These are phyloP conservation scores for Colletotrichum liriopes DNA, from an alignment of 2,329 filamentous ascomycete species.

Conservation along the genomic window DNA sequence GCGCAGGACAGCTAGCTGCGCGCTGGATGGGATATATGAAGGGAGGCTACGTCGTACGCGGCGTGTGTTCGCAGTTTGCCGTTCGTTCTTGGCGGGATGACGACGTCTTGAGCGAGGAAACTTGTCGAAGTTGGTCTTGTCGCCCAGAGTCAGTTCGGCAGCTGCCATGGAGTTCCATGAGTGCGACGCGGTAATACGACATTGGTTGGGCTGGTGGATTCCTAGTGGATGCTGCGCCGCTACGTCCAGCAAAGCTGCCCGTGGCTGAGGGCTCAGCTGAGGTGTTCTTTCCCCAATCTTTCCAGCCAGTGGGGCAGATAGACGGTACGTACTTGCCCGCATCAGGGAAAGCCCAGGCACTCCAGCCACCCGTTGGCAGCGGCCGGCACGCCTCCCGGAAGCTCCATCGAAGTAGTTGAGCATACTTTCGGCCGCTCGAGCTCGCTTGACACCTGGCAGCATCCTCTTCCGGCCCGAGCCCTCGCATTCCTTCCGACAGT, in stretches of 20 bases:
- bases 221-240: slow-evolving; percentile 43
- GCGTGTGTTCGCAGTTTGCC: slow-evolving; percentile 27
- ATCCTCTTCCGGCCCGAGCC: not conserved
- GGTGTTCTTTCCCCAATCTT: slow-evolving; percentile 29
- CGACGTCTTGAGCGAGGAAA: slow-evolving; percentile 34
- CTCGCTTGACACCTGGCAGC: slow-evolving; percentile 12
- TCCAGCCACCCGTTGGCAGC: slow-evolving; percentile 35
- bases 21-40: slow-evolving; percentile 24
- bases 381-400: slow-evolving; percentile 18
- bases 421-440: slow-evolving; percentile 28
- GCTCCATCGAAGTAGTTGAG: slow-evolving; percentile 5
- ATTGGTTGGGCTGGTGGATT: slow-evolving; percentile 43
- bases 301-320: slow-evolving; percentile 25
- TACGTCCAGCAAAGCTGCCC: slow-evolving; percentile 40
- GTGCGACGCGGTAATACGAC: slow-evolving; percentile 40
- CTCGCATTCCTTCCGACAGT: not conserved
- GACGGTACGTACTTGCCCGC: slow-evolving; percentile 16
- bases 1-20: slow-evolving; percentile 18
- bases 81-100: slow-evolving; percentile 41
- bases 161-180: slow-evolving; percentile 34
- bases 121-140: slow-evolving; percentile 37
- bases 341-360: not conserved
- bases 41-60: slow-evolving; percentile 31
- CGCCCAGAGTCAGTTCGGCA: slow-evolving; percentile 23
- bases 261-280: slow-evolving; percentile 44